A percentile compares a stretch with the other conserved stretches of the same genome.
phyloP scores from a whole-genome alignment of 2,329 filamentous ascomycete genomes.

The Venturia nashicola region DNA sequence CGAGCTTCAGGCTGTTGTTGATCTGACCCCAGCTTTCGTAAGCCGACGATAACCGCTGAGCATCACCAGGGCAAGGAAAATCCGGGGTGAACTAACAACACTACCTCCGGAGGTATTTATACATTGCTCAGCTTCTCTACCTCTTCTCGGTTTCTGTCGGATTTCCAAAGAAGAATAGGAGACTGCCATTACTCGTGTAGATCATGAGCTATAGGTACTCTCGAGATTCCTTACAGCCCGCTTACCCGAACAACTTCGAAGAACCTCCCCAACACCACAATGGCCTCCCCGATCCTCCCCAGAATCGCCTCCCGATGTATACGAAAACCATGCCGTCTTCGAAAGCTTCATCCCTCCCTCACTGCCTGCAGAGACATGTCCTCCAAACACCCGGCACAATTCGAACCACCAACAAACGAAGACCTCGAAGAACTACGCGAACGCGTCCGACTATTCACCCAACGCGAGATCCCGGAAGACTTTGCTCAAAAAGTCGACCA shows the following conservation, averaged over 20 bases:
- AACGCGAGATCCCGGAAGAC: constrained; percentile 75
- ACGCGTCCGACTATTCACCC: constrained; percentile 78
- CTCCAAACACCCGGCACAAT: constrained; percentile 56
- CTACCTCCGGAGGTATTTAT: too few relatives aligned
- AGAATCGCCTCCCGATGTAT: constrained; percentile 27
- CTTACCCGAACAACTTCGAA: not conserved
- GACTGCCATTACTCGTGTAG: not conserved
- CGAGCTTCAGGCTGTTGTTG: not conserved
- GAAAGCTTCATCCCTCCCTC: constrained; percentile 14
- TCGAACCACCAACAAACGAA: constrained; percentile 53
- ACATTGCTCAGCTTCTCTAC: not conserved
- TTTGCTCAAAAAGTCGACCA: constrained; percentile 74
- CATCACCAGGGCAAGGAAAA: not conserved
- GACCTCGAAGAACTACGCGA: constrained; percentile 75
- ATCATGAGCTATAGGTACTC: too few relatives aligned
- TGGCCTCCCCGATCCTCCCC: constrained; percentile 20
- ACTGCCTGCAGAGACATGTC: constrained; percentile 38
- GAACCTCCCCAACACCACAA: constrained; percentile 10
- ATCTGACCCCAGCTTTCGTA: not conserved
- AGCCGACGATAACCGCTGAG: constrained; percentile 3
- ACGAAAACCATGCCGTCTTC: constrained; percentile 20
- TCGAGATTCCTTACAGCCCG: too few relatives aligned
- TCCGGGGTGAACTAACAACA: not conserved
- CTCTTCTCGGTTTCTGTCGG: not conserved
- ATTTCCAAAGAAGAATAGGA: not conserved